Evolutionary conservation across 306 rosid genomes (phyloP), one percentile per base, ranked within the genome.

Genomic region (Hippophae rhamnoides): DNA sequence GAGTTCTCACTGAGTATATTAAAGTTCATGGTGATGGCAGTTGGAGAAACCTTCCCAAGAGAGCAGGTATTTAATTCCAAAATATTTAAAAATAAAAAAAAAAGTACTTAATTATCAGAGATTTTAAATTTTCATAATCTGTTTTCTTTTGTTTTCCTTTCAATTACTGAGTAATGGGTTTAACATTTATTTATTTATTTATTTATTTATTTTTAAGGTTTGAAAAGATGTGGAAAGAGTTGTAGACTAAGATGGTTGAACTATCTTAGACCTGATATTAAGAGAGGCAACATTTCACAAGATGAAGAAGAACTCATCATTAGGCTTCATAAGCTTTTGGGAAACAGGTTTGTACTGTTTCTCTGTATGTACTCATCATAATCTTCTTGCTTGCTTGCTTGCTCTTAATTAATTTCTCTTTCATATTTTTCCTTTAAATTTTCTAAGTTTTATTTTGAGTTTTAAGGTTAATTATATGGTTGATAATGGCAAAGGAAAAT

Each of bases 221-320:
- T 78, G 7, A 78, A 62, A 57, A 62, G 82, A 65, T 78, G 82
- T 54, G 76, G 82, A 42, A 78, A 78, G 64, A 78, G 82, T 66
- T 78, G 82, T 64, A 53, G 82, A 13, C 68, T 73, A 8, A 51
- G 82, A 52, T 78, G 82, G 82, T 56, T 78, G 27, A 78, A 78
- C 52, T 78, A 78, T 58, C 76, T 78, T 0, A 62, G 79, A 42
- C 82, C 82, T 10, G 82, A 69, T 48, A 78, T 78, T 44, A 78
- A 78, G 66, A 73, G 82, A 69, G 82, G 82, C 10, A 78, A 78
- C 60, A 78, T 78, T 38, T 51, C 76, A 42, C 53, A 7, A 41
- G 82, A 78, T 49, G 82, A 78, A 73, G 79, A 78, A 43, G 82
- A 78, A 64, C 82, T 78, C 70, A 78, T 78, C n/a, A 57, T 78